phyloP scores from a whole-genome alignment of 139 green algal species.

The Desmodesmus armatus region DNA sequence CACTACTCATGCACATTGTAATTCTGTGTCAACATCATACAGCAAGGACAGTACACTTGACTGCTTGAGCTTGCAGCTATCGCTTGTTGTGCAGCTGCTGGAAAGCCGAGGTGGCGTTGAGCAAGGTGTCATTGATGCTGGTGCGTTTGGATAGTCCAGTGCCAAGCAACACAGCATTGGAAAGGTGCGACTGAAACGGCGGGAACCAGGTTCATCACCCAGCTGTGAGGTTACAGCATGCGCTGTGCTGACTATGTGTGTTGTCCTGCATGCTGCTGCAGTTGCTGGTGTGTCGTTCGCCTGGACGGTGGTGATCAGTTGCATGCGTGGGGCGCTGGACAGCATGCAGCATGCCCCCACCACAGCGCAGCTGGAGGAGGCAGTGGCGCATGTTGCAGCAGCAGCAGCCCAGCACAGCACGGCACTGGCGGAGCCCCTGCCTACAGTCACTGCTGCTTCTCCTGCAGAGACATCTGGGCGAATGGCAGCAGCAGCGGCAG shows the following conservation, averaged over 20 bases:
- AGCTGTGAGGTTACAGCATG: no score
- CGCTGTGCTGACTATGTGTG: background rate
- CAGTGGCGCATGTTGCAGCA: background rate
- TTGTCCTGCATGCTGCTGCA: conserved; percentile 10
- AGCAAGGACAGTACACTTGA: background rate
- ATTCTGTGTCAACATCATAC: background rate
- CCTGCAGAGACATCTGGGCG: background rate
- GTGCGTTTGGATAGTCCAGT: no score
- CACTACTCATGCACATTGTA: background rate
- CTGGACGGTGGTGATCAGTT: conserved; percentile 62
- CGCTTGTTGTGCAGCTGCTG: background rate
- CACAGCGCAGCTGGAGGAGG: conserved; percentile 16
- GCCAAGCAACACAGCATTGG: no score
- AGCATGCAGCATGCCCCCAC: conserved; percentile 10
- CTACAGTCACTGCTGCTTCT: background rate
- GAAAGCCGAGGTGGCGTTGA: background rate
- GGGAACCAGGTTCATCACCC: no score
- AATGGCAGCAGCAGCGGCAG: background rate
- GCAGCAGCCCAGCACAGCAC: conserved; percentile 14
- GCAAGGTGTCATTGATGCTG: no score
- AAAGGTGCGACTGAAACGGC: no score
- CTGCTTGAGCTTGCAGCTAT: background rate
- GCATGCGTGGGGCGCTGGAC: conserved; percentile 58
- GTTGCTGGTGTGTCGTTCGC: conserved; percentile 65
- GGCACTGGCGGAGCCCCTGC: no score